Base-by-base conservation (phyloP, 2,329 filamentous ascomycete genomes). In the Endocalyx cinctus region DNA sequence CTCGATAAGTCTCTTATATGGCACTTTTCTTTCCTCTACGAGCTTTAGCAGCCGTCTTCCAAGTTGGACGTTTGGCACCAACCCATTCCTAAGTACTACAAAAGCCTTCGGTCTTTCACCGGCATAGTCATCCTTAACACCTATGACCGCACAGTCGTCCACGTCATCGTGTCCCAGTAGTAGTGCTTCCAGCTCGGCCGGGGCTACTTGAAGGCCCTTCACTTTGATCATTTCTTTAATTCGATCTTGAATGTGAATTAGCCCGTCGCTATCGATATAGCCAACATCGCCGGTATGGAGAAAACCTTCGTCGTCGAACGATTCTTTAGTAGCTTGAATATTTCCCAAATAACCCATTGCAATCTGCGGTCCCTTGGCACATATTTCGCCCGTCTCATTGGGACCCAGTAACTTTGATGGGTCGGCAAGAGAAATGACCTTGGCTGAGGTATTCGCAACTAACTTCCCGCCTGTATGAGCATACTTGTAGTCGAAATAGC, bases 161-260 rank as follows among this genome's bases (percentile, higher is more conserved):
- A 92, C 74, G 22, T 77, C 74, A 7, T 82, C 77, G 54, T 90
- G 77, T 37, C 82, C 73, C n/a, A 82, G 72, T 17, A 94, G 67
- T 10, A 84, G 77, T 47, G 92, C 94, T 67, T 94, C 87, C 22
- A 94, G 70, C 63, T 94, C 87, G 35, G 92, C 89, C 2, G 87
- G 87, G 46, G 79, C 85, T 55, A 94, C 92, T 67, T 92, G 92
- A 66, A 94, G 87, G 39, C 87, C 87, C 35, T 84, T 86, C 63
- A 90, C 89, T 64, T 88, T 88, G 69, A 94, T 94, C 33, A 94
- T 70, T 63, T 94, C 87, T 70, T 94, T 94, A 64, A 94, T 94
- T 33, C 87, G 74, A n/a, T 87, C 87, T 0, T 87, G 94, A 60
- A 94, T 90, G 52, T 85, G 72, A 10, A 94, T 67, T 55, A 92